Evolutionary conservation across 257 asterid species (phyloP), one percentile per base, ranked within the genome.

Genomic region (Ophiorrhiza pumila): DNA sequence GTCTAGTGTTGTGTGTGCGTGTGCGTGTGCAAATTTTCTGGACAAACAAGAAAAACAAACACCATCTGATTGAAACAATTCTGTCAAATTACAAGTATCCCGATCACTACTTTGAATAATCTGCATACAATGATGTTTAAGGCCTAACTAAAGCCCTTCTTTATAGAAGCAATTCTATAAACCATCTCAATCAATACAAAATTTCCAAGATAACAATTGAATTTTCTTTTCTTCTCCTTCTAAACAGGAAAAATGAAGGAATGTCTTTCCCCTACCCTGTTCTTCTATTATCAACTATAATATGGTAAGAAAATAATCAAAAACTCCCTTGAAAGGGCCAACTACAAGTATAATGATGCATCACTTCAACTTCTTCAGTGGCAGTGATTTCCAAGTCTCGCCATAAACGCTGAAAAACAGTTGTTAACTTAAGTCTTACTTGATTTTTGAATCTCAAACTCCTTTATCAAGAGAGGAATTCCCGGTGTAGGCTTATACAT

Each of bases 401-500:
- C 34, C 35, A 13, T 46, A 22, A 50, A 14, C 23, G 32, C 6
- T 13, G 15, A 31, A 45, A 23, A 22, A 13, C 17, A 45, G 23
- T 67, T 42, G 22, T 7, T 45, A 47, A 25, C 43, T 31, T 22
- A 25, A 53, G 7, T 18, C 10, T 23, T 11, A 4, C 61, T n/a
- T 55, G 61, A 29, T 43, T 11, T 32, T 41, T 11, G 49, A 37
- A 18, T 10, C 52, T 5, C 39, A 23, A 46, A 14, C 58, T 66
- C 9, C 60, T 68, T 47, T 15, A 25, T 50, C 56, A 20, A 3
- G 10, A 32, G 20, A 35, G n/a, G n/a, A n/a, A n/a, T n/a, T 34
- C 15, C 29, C 7, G 56, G 25, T 35, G 22, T 15, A 14, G 47
- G 27, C 71, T 80, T 64, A 89, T 20, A 74, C 83, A 2, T 53